A percentile compares a stretch with the other conserved stretches of the same genome.
Evolutionary conservation across 768 basidiomycete species (phyloP).

Genomic region (Mycena rosella): DNA sequence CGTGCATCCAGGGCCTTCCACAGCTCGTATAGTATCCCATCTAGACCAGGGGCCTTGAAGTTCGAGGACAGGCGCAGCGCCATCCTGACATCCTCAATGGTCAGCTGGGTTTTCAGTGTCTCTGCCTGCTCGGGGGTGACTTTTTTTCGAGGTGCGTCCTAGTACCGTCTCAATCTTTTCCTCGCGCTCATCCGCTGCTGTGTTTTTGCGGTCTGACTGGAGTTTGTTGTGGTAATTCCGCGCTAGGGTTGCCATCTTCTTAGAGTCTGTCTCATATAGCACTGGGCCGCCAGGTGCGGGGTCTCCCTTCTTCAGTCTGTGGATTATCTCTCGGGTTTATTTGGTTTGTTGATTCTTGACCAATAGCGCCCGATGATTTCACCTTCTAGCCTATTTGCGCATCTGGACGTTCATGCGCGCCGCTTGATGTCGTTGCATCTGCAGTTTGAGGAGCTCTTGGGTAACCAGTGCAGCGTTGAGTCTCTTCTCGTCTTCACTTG

Average conservation of each 20-base stretch:
- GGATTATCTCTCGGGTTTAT: no score
- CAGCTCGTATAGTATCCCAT: neutral
- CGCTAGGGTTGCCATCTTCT: slow-evolving; percentile 9
- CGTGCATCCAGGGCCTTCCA: neutral
- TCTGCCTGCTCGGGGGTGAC: neutral
- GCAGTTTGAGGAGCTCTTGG: no score
- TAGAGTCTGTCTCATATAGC: slow-evolving; percentile 6
- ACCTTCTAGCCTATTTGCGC: no score
- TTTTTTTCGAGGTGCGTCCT: neutral
- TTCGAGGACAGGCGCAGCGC: neutral
- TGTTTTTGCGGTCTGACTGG: neutral
- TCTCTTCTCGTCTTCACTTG: no score
- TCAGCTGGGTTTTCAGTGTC: neutral
- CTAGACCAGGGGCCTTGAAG: neutral
- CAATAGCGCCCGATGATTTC: no score
- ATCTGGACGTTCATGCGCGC: no score
- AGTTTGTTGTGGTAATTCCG: no score
- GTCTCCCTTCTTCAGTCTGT: no score
- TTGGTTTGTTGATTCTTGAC: no score
- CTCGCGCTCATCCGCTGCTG: neutral
- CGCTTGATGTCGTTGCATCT: no score
- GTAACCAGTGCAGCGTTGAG: no score
- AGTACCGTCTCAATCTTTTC: neutral
- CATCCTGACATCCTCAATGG: neutral
- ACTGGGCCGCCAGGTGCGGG: no score